Conservation (phyloP, 2,329 filamentous ascomycete species). For the Calonectria montana region DNA sequence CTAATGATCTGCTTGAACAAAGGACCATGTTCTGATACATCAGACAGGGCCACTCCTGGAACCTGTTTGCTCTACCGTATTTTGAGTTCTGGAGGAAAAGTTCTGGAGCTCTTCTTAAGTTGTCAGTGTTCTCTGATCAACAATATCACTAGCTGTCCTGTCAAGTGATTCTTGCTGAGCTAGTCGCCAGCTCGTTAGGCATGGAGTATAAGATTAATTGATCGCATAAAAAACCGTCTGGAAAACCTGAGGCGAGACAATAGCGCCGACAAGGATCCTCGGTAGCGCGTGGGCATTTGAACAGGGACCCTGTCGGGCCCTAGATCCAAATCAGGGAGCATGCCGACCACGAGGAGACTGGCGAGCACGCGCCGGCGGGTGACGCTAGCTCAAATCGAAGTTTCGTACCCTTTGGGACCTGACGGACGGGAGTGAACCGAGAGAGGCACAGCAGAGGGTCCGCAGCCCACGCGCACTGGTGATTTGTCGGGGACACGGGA, state of each 20-base stretch:
- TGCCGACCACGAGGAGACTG: slow-evolving; percentile 30
- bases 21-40: slow-evolving; percentile 28
- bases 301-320: slow-evolving; percentile 32
- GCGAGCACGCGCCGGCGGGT: slow-evolving; percentile 36
- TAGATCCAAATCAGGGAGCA: slow-evolving; percentile 37
- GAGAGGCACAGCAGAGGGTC: slow-evolving; percentile 16
- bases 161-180: slow-evolving; percentile 22
- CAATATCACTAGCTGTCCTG: slow-evolving; percentile 22
- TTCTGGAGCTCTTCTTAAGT: slow-evolving; percentile 15
- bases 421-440: slow-evolving; percentile 14
- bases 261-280: slow-evolving; percentile 31
- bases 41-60: slow-evolving; percentile 20
- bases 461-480: neutral
- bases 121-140: slow-evolving; percentile 20
- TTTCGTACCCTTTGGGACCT: slow-evolving; percentile 7
- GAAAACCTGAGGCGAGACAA: slow-evolving; percentile 32
- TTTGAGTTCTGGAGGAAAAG: slow-evolving; percentile 1
- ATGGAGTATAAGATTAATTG: slow-evolving; percentile 33
- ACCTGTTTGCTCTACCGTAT: slow-evolving; percentile 17
- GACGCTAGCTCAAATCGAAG: slow-evolving; percentile 30
- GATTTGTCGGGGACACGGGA: slow-evolving; percentile 13
- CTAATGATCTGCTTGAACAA: slow-evolving; percentile 36
- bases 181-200: slow-evolving; percentile 17
- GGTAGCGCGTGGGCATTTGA: slow-evolving; percentile 29
- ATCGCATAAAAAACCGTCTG: slow-evolving; percentile 21